Conservation (phyloP, 352 stramenopile species). For the Phytophthora pseudosyringae region DNA sequence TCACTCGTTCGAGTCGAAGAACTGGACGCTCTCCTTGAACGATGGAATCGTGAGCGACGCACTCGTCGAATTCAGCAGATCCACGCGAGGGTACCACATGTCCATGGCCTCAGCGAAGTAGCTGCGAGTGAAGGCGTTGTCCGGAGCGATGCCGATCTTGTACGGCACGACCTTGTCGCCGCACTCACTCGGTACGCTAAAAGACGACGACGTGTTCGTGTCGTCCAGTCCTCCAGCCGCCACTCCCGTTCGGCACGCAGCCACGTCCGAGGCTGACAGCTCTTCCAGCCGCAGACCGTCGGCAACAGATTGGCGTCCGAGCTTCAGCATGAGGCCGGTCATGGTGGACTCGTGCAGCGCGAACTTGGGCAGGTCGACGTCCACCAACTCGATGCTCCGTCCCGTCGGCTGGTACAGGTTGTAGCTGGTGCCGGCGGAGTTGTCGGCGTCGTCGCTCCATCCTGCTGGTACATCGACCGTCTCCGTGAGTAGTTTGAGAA, state of each 20-base stretch:
- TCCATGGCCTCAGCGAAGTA: slow-evolving; percentile 61
- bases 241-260: slow-evolving; percentile 36
- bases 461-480: slow-evolving; percentile 57
- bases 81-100: slow-evolving; percentile 64
- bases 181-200: slow-evolving; percentile 42
- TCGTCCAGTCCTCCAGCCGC: slow-evolving; percentile 42
- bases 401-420: slow-evolving; percentile 55
- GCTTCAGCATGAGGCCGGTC: slow-evolving; percentile 60
- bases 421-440: slow-evolving; percentile 41
- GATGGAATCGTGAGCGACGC: slow-evolving; percentile 44
- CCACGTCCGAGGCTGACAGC: slow-evolving; percentile 37
- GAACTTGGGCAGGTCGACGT: slow-evolving; percentile 48
- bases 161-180: slow-evolving; percentile 52
- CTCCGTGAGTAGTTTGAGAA: slow-evolving; percentile 57
- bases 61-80: slow-evolving; percentile 36
- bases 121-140: slow-evolving; percentile 58
- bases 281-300: slow-evolving; percentile 49
- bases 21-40: slow-evolving; percentile 51
- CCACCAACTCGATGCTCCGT: slow-evolving; percentile 43
- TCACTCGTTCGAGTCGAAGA: slow-evolving; percentile 43
- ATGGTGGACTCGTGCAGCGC: slow-evolving; percentile 58
- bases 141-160: slow-evolving; percentile 62
- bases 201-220: slow-evolving; percentile 41
- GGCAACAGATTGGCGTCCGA: slow-evolving; percentile 50
- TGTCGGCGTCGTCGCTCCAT: slow-evolving; percentile 46